phyloP scores from a whole-genome alignment of 2,329 filamentous ascomycete species.

The Cercospora sp. region DNA sequence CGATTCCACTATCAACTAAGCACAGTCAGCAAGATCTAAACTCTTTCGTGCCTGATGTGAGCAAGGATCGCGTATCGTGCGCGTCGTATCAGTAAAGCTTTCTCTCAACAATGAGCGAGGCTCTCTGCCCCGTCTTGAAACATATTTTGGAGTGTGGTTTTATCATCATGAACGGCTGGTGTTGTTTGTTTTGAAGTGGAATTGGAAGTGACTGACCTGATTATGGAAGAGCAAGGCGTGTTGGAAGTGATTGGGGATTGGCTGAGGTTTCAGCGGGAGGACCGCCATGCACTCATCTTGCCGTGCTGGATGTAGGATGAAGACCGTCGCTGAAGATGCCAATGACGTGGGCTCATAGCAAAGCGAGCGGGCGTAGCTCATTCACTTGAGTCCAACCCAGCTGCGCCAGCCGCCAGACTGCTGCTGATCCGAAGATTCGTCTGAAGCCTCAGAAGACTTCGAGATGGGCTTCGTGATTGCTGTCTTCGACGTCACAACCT shows the following conservation, averaged over 20 bases:
- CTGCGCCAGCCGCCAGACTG: slow-evolving; percentile 10
- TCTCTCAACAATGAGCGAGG: slow-evolving; percentile 21
- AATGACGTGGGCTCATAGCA: not conserved
- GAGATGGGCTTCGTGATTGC: not conserved
- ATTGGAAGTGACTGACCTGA: slow-evolving; percentile 15
- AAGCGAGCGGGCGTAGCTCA: not conserved
- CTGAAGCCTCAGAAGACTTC: not conserved
- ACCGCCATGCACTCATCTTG: too few relatives aligned
- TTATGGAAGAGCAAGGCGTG: too few relatives aligned
- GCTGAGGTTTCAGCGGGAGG: not conserved
- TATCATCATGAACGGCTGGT: slow-evolving; percentile 31
- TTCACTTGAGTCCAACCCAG: slow-evolving; percentile 8
- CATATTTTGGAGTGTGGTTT: slow-evolving; percentile 34
- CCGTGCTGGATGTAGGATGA: too few relatives aligned
- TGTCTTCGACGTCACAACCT: slow-evolving; percentile 1
- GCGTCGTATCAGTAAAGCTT: not conserved
- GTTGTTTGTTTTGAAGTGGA: not conserved
- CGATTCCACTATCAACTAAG: not conserved
- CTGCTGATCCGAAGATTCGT: not conserved
- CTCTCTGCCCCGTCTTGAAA: slow-evolving; percentile 41
- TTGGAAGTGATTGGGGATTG: not conserved
- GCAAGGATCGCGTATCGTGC: not conserved
- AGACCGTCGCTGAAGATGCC: not conserved
- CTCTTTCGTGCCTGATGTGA: not conserved
- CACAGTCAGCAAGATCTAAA: not conserved